Evolutionary conservation across 257 asterid species (phyloP).

Genomic region (Prunella vulgaris): DNA sequence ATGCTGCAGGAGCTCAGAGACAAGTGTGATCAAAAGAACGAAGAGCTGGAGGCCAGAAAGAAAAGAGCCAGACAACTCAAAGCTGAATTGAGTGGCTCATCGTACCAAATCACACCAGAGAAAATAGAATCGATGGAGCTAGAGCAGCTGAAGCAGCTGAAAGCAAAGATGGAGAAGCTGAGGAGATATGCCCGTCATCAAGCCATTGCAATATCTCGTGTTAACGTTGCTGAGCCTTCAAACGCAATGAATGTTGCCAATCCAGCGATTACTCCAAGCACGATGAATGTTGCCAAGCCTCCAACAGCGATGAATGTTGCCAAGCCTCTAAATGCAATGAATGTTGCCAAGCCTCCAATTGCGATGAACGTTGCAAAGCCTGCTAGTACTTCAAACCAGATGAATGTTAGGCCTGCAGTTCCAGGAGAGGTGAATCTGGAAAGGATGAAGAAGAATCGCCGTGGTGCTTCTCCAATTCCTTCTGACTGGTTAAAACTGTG

Average conservation of each 20-base stretch:
- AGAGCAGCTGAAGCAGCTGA: slow-evolving; percentile 26
- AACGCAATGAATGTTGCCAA: not conserved
- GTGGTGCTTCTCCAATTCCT: slow-evolving; percentile 23
- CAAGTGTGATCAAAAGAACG: slow-evolving; percentile 22
- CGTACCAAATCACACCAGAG: slow-evolving; percentile 19
- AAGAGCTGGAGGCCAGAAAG: slow-evolving; percentile 19
- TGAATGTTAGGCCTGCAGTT: not conserved
- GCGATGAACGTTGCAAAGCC: not conserved
- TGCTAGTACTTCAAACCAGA: not conserved
- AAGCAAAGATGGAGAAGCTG: slow-evolving; percentile 25
- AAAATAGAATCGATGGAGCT: not conserved
- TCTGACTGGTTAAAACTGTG: slow-evolving; percentile 32
- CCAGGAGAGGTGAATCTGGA: slow-evolving; percentile 12
- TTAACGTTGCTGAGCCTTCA: not conserved
- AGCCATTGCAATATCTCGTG: not conserved
- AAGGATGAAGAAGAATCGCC: not conserved
- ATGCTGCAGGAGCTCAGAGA: slow-evolving; percentile 30
- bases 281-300: not conserved
- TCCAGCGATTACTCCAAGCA: not conserved
- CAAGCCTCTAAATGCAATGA: not conserved
- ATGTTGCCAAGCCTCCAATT: not conserved
- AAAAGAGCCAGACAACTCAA: slow-evolving; percentile 27
- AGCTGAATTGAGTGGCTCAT: slow-evolving; percentile 19
- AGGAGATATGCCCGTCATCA: not conserved
- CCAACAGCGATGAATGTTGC: no score